Evolutionary conservation across 257 asterid genomes (phyloP), one percentile per base, ranked within the genome.

Genomic region (Solanum rostratum): DNA sequence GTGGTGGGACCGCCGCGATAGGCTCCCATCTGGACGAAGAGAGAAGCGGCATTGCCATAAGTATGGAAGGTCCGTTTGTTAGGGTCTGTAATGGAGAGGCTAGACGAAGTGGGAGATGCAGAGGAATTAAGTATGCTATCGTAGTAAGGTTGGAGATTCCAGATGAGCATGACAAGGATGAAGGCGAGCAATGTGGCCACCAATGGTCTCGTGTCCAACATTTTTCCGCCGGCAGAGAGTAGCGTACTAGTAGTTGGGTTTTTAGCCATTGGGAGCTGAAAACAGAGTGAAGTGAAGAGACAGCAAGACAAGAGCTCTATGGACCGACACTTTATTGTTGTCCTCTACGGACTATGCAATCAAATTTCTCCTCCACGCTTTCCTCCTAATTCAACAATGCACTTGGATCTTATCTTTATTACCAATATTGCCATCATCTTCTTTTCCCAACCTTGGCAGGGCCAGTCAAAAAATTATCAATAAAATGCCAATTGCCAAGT

Each of bases 21-120:
- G 12, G 98, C 98, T 6, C 97, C 97, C 97, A 96, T 94, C 39
- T 93, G 92, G 13, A 96, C 92, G 82, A 96, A 94, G 76, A 92
- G 91, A 4, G 95, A 97, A 9, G 98, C 97, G 80, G 97, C 95
- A 85, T 53, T 86, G 52, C 97, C 99, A 81, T 89, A 88, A 19
- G 97, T 86, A 41, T 57, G 83, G 84, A 95, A 94, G 22, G 88
- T 91, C 11, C 99, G 91, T 46, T 91, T 91, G 53, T 54, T 91
- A 54, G 84, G 84, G 29, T 39, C 59, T 10, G 84, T 84, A 8
- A 73, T 66, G 45, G 71, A 7, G 43, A 50, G 13, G 33, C 49
- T 3, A 49, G 86, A 15, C 43, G 84, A 20, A 27, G 87, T 10
- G 7, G 78, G 33, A n/a, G 88, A 59, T 79, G 73, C 73, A 29